Evolutionary conservation across 2,329 filamentous ascomycete genomes (phyloP), one percentile per base, ranked within the genome.

Genomic region (Aspergillus proliferans): DNA sequence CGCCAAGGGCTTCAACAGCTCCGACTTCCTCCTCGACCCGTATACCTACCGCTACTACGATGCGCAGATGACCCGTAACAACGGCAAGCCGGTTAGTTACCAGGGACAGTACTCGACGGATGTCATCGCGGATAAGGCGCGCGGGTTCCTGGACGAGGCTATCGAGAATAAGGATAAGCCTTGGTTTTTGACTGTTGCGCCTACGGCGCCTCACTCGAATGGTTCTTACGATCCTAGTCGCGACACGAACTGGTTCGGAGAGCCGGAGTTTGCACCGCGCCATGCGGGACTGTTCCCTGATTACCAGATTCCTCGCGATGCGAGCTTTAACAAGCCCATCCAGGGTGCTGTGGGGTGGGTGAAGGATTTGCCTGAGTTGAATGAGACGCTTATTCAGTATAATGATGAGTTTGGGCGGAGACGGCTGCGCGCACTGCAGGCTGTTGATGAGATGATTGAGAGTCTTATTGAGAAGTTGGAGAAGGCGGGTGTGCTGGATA

Each of bases 31-130:
- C 1, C 69, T 86, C 1, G 83, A 87, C 52, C 84, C 84, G 0
- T 79, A 76, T 55, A 87, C 84, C 0, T 87, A 87, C 58, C 69
- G 77, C 38, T 88, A 86, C 61, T 73, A 81, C 38, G 83, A 85
- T 56, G 72, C 78, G 1, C 81, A 76, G 6, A 83, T 82, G 64
- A 77, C 81, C 40, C 74, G 78, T 10, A 84, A 87, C 55, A 67
- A 72, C 0, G 73, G 78, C 0, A 58, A 69, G 0, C 81, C 81
- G 1, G 71, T 76, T 3, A 76, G 73, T 51, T 77, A 79, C 52
- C 69, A 76, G 30, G 78, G 78, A 0, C 65, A 76, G 21, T 79
- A 84, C 57, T 75, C 70, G 0, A 76, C 76, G 0, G 84, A 87
- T 54, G 64, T 87, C 1, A 71, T 86, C 6, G 71, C 78, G 0